phyloP scores from a whole-genome alignment of 1,284 basidiomycete genomes.

The Trichosporon sp. region DNA sequence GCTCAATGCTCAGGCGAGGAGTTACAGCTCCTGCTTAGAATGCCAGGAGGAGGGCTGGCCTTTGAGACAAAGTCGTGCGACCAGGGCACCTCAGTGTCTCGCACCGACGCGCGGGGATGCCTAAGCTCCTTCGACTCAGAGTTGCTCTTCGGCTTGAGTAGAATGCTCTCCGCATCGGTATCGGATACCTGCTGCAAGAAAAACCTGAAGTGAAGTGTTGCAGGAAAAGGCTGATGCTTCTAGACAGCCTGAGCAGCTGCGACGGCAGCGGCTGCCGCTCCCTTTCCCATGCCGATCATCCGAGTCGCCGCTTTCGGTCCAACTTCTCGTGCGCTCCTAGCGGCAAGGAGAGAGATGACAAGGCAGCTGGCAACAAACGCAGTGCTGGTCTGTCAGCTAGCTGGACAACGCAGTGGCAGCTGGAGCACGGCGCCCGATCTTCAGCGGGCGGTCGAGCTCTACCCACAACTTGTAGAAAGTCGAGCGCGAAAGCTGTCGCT shows the following conservation, averaged over 20 bases:
- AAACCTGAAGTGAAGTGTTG: neutral
- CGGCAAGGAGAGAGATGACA: constrained; percentile 46
- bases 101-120: no score
- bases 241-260: neutral
- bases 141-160: no score
- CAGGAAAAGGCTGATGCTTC: neutral
- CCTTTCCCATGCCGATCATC: neutral
- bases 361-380: constrained; percentile 48
- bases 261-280: neutral
- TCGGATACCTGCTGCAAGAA: no score
- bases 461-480: constrained; percentile 51
- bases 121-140: no score
- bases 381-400: constrained; percentile 29
- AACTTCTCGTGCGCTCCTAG: constrained; percentile 37
- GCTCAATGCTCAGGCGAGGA: no score
- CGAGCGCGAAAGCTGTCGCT: constrained; percentile 44
- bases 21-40: no score
- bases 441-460: no score
- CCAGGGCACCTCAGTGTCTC: no score
- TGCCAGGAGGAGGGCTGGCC: no score
- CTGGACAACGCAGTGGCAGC: neutral
- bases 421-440: neutral
- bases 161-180: no score
- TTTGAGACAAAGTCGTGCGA: no score
- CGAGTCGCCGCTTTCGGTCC: constrained; percentile 28